phyloP scores from a whole-genome alignment of 2,329 filamentous ascomycete species.

The Cyphellophora europaea region DNA sequence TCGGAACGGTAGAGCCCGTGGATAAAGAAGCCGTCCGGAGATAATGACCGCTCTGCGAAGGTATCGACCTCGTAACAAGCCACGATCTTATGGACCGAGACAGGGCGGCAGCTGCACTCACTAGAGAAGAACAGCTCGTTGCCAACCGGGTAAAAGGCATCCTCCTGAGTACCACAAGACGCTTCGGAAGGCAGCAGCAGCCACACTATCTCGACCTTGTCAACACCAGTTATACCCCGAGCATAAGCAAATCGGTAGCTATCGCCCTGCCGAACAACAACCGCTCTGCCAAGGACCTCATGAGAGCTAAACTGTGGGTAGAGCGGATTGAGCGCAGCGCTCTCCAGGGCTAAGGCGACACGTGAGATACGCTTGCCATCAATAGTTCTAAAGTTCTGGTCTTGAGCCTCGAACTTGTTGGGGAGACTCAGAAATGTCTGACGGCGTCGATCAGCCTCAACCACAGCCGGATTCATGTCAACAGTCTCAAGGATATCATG shows the following conservation, averaged over 20 bases:
- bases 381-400: no score
- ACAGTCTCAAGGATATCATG: slow-evolving; percentile 39
- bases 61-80: slow-evolving; percentile 51
- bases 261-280: slow-evolving; percentile 40
- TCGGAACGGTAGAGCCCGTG: slow-evolving; percentile 58
- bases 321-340: no score
- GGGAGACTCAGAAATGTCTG: no score
- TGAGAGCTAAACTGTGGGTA: no score
- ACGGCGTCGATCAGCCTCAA: no score
- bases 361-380: no score
- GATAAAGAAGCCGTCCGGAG: slow-evolving; percentile 51
- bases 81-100: slow-evolving; percentile 47
- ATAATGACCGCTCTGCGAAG: slow-evolving; percentile 38
- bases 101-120: slow-evolving; percentile 59
- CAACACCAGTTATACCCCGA: slow-evolving; percentile 42
- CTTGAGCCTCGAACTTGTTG: no score
- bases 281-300: slow-evolving; percentile 21
- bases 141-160: slow-evolving; percentile 48
- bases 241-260: slow-evolving; percentile 64
- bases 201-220: slow-evolving; percentile 57
- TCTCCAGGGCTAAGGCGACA: no score
- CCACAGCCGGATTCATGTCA: no score
- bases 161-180: slow-evolving; percentile 49
- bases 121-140: slow-evolving; percentile 72
- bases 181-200: slow-evolving; percentile 65